Conservation (phyloP, 2,329 filamentous ascomycete species). For the Calonectria hongkongensis region DNA sequence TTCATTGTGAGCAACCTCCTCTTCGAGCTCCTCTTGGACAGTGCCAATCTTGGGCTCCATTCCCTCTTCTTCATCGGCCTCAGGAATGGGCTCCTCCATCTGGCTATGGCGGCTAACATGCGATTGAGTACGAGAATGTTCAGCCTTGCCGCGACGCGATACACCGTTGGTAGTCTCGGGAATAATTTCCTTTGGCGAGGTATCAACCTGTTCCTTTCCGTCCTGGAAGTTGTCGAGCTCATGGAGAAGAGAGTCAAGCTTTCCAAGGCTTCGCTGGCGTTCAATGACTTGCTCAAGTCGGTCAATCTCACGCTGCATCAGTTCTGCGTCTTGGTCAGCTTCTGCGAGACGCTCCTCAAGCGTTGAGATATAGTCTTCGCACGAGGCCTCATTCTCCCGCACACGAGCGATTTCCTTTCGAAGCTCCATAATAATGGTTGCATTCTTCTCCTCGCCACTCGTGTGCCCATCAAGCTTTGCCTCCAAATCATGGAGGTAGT, state of each 20-base stretch:
- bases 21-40: conserved; percentile 59
- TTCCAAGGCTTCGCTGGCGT: conserved; percentile 94
- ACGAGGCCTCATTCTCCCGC: conserved; percentile 91
- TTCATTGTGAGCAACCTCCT: conserved; percentile 43
- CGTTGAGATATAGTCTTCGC: conserved; percentile 97
- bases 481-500: conserved; percentile 94
- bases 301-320: conserved; percentile 98
- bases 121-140: conserved; percentile 74
- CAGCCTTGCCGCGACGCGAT: conserved; percentile 66
- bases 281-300: conserved; percentile 96
- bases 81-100: conserved; percentile 72
- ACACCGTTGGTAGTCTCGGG: conserved; percentile 61
- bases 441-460: conserved; percentile 94
- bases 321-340: conserved; percentile 94
- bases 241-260: conserved; percentile 92
- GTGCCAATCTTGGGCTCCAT: conserved; percentile 55
- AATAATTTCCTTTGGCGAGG: conserved; percentile 55
- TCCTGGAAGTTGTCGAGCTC: conserved; percentile 89
- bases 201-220: conserved; percentile 62
- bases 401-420: conserved; percentile 93
- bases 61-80: conserved; percentile 67
- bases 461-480: conserved; percentile 92
- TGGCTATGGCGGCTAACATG: conserved; percentile 73
- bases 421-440: conserved; percentile 88
- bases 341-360: conserved; percentile 96